Percentiles rank a stretch among this genome's conserved stretches.
Conservation (phyloP, 1,284 basidiomycete species). For the Inonotus hispidus region DNA sequence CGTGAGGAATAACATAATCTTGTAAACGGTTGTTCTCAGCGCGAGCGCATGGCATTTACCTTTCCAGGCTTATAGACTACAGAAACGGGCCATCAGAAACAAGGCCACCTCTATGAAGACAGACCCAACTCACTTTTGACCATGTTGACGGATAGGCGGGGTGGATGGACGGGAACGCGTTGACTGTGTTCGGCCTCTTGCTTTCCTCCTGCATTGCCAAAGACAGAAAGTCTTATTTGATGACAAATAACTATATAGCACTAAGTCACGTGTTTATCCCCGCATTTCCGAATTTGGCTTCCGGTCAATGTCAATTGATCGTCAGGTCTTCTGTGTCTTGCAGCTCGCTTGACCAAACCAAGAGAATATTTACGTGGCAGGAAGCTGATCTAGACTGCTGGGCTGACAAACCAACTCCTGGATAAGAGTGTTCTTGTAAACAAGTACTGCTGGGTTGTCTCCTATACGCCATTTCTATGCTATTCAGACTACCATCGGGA, state of each 20-base stretch:
- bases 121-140: constrained; percentile 48
- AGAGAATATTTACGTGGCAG: too few relatives aligned
- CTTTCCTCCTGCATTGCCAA: not conserved
- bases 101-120: constrained; percentile 26
- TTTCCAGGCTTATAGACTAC: constrained; percentile 97
- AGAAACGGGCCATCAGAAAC: not conserved
- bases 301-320: not conserved
- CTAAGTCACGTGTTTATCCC: not conserved
- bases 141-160: constrained; percentile 46
- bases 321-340: too few relatives aligned
- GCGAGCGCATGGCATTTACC: constrained; percentile 40
- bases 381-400: too few relatives aligned
- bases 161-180: constrained; percentile 17
- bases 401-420: too few relatives aligned
- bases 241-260: not conserved
- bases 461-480: too few relatives aligned
- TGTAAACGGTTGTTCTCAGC: constrained; percentile 2
- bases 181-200: not conserved
- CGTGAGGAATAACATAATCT: too few relatives aligned
- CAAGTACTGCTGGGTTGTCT: too few relatives aligned
- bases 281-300: not conserved
- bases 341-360: too few relatives aligned
- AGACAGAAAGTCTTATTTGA: not conserved
- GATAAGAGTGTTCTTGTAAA: too few relatives aligned
- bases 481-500: too few relatives aligned